Evolutionary conservation across 352 stramenopile species (phyloP).

Genomic region (Phytophthora tentaculata): DNA sequence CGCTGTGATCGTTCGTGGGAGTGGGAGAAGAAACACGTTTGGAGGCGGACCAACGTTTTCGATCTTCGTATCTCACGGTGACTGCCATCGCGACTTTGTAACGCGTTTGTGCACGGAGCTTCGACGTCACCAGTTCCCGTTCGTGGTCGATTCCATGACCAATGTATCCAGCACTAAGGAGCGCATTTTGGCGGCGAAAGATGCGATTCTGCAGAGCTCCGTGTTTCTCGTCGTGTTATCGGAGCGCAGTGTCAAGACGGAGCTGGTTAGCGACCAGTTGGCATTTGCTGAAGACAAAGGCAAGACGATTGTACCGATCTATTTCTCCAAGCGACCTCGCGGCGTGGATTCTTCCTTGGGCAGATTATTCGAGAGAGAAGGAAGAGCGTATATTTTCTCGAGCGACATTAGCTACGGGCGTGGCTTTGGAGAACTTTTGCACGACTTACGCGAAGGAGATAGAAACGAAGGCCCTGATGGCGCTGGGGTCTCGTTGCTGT

Average conservation of each 20-base stretch:
- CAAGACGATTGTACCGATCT: slow-evolving; percentile 77
- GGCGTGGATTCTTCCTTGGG: slow-evolving; percentile 49
- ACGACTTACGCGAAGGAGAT: slow-evolving; percentile 41
- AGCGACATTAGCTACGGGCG: slow-evolving; percentile 73
- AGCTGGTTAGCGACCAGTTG: slow-evolving; percentile 85
- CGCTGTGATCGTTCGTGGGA: slow-evolving; percentile 53
- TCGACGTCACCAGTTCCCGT: slow-evolving; percentile 48
- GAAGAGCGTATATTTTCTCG: slow-evolving; percentile 54
- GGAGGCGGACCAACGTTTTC: slow-evolving; percentile 43
- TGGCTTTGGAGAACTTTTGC: slow-evolving; percentile 62
- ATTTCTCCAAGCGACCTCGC: slow-evolving; percentile 60
- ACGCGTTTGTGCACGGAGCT: slow-evolving; percentile 60
- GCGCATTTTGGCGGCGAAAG: slow-evolving; percentile 77
- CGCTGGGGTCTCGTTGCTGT: slow-evolving; percentile 32
- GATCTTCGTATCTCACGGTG: slow-evolving; percentile 81
- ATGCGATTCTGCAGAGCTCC: slow-evolving; percentile 74
- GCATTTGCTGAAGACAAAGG: slow-evolving; percentile 85
- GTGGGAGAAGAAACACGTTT: slow-evolving; percentile 26
- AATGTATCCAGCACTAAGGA: slow-evolving; percentile 81
- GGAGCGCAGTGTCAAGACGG: slow-evolving; percentile 75
- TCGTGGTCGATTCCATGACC: slow-evolving; percentile 70
- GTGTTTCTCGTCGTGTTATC: slow-evolving; percentile 82
- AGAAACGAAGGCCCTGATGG: slow-evolving; percentile 23
- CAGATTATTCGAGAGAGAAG: slow-evolving; percentile 44
- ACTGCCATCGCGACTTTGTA: slow-evolving; percentile 78